Conservation (phyloP, 495 filamentous ascomycete genomes). For the Chaetomium tenue region DNA sequence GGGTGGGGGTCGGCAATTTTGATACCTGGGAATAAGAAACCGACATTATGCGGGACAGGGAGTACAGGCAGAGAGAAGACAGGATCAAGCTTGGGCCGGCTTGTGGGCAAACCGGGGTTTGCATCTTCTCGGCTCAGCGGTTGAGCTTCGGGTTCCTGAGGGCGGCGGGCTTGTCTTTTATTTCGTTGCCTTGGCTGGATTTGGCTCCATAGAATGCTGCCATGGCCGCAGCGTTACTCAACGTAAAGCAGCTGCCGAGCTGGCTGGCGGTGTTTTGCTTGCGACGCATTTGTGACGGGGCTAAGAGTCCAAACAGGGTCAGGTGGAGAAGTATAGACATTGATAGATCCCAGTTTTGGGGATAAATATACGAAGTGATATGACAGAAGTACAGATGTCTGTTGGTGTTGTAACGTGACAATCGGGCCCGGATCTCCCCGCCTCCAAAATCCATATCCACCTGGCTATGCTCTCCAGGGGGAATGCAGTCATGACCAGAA, state of each 20-base stretch:
- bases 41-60: not conserved
- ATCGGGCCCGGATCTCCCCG: too few relatives aligned
- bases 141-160: not conserved
- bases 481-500: too few relatives aligned
- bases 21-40: slow-evolving; percentile 9
- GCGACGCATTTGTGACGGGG: not conserved
- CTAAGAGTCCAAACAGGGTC: not conserved
- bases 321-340: slow-evolving; percentile 3
- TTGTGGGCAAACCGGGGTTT: not conserved
- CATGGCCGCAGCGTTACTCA: too few relatives aligned
- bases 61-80: not conserved
- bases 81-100: not conserved
- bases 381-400: too few relatives aligned
- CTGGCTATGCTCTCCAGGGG: too few relatives aligned
- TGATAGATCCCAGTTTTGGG: not conserved
- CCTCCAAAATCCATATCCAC: too few relatives aligned
- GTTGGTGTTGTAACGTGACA: too few relatives aligned
- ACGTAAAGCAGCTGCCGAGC: too few relatives aligned
- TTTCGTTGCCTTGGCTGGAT: not conserved
- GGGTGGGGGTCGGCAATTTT: not conserved
- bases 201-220: not conserved
- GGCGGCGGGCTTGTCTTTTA: not conserved
- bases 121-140: not conserved
- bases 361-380: not conserved
- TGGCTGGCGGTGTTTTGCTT: not conserved